phyloP scores from a whole-genome alignment of 352 stramenopile genomes.

The Phytopythium chamaehyphon region DNA sequence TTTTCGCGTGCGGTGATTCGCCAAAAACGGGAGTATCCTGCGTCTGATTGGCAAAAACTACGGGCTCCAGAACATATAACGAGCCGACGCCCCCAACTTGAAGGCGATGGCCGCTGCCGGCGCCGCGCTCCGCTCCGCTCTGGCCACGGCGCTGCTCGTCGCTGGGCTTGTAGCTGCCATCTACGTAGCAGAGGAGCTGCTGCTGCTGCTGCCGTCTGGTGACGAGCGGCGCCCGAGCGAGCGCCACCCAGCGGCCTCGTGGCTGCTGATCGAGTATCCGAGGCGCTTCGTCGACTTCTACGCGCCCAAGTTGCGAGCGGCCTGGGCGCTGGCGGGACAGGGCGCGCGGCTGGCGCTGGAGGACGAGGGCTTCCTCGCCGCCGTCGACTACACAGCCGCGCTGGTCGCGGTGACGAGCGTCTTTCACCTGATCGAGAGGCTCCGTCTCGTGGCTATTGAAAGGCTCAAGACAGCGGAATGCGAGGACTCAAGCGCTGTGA shows the following conservation, averaged over 20 bases:
- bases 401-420: slow-evolving; percentile 10
- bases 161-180: too few species aligned
- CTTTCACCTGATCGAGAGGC: slow-evolving; percentile 12
- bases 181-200: too few species aligned
- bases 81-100: too few species aligned
- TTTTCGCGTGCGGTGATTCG: too few species aligned
- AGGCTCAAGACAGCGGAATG: neutral
- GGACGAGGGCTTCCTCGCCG: slow-evolving; percentile 4
- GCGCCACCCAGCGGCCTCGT: neutral
- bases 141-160: too few species aligned
- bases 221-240: neutral
- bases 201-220: too few species aligned
- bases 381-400: slow-evolving; percentile 14
- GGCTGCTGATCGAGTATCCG: slow-evolving; percentile 11
- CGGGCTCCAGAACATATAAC: too few species aligned
- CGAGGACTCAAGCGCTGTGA: too few species aligned
- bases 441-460: neutral
- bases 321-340: neutral
- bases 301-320: slow-evolving; percentile 3
- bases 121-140: too few species aligned
- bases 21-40: too few species aligned
- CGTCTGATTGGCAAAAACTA: too few species aligned
- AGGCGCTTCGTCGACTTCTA: slow-evolving; percentile 16
- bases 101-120: too few species aligned
- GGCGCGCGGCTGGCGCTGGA: neutral